These are phyloP conservation scores for Hordeum pubiflorum DNA, from an alignment of 202 grass and related monocot genomes.

Conservation along the genomic window DNA sequence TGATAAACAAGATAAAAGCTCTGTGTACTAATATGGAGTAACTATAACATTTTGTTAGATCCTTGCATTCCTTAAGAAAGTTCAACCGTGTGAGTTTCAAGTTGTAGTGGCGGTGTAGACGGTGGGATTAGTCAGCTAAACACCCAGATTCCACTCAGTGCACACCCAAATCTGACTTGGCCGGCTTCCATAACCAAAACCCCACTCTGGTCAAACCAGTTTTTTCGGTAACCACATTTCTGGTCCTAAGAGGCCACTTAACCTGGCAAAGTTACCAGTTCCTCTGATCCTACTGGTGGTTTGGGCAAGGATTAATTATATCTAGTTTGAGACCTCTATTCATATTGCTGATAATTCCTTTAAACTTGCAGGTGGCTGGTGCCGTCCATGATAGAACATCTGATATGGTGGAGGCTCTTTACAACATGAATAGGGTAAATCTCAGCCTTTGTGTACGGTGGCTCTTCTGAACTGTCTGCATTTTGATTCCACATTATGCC, in stretches of 20 bases:
- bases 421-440: conserved; percentile 89
- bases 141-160: not conserved
- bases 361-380: conserved; percentile 56
- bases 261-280: not conserved
- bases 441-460: conserved; percentile 10
- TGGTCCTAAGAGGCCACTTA: not conserved
- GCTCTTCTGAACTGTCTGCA: not conserved
- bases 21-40: not conserved
- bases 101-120: not conserved
- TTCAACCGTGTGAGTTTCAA: not conserved
- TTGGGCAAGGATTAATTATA: not conserved
- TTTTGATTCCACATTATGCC: not conserved
- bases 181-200: not conserved
- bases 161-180: not conserved
- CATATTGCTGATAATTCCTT: conserved; percentile 13
- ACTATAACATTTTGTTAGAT: not conserved
- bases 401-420: conserved; percentile 95
- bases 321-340: not conserved
- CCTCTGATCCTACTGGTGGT: not conserved
- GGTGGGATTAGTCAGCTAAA: not conserved
- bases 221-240: not conserved
- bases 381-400: conserved; percentile 68
- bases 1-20: not conserved
- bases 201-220: not conserved
- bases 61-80: not conserved